Percentiles rank a stretch among this genome's conserved stretches.
phyloP scores from a whole-genome alignment of 305 asterid genomes.

The Petunia hybrid region DNA sequence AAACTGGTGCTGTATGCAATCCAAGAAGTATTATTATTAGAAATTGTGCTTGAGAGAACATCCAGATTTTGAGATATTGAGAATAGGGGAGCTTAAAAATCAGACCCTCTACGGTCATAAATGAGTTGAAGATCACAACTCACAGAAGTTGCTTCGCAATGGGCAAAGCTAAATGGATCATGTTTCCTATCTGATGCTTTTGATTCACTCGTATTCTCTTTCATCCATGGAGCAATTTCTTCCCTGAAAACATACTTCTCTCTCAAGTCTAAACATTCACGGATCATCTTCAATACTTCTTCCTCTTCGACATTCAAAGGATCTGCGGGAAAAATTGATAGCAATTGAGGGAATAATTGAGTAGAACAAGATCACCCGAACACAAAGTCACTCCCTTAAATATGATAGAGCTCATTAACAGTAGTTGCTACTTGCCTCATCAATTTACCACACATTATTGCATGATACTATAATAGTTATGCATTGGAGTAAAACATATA shows the following conservation, averaged over 20 bases:
- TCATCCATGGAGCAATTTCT: conserved; percentile 76
- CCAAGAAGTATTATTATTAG: conserved; percentile 41
- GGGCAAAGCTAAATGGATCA: conserved; percentile 73
- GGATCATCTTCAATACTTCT: conserved; percentile 82
- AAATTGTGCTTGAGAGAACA: conserved; percentile 34
- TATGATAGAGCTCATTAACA: conserved; percentile 7
- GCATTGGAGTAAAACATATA: neutral
- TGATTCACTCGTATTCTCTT: conserved; percentile 46
- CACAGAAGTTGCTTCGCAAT: conserved; percentile 84
- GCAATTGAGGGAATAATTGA: conserved; percentile 11
- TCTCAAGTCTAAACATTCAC: conserved; percentile 82
- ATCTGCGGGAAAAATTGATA: conserved; percentile 53
- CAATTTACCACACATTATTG: conserved; percentile 18
- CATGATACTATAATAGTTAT: neutral
- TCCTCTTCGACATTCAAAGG: conserved; percentile 75
- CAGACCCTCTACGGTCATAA: conserved; percentile 19
- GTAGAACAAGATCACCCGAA: conserved; percentile 20
- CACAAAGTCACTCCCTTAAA: neutral
- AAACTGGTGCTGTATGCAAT: conserved; percentile 71
- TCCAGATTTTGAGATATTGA: conserved; percentile 24
- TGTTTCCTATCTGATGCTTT: conserved; percentile 48
- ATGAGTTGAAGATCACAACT: conserved; percentile 50
- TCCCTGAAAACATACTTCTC: conserved; percentile 87
- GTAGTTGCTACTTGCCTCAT: conserved; percentile 1
- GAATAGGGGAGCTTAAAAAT: conserved; percentile 23